These are phyloP conservation scores for Hymenoscyphus salicellus DNA, from an alignment of 2,329 filamentous ascomycete genomes.

Conservation along the genomic window DNA sequence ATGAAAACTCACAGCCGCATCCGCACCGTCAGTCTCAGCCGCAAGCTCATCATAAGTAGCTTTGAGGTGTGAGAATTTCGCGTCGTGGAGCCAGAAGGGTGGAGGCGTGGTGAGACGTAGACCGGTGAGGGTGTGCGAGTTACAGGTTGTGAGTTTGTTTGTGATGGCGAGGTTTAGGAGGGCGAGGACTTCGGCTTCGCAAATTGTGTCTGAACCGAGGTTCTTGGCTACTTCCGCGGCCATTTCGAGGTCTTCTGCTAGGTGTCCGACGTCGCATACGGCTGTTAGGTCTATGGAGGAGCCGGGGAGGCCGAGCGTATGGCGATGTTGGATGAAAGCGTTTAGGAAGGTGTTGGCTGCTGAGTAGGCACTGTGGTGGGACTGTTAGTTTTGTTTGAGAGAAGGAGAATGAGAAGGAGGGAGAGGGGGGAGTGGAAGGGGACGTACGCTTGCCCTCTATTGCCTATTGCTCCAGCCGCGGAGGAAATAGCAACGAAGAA, in stretches of 20 bases:
- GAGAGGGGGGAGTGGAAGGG: not conserved
- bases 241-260: constrained; percentile 28
- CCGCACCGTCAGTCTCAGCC: constrained; percentile 27
- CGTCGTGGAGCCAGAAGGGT: constrained; percentile 54
- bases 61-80: constrained; percentile 50
- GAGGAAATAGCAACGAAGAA: constrained; percentile 46
- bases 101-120: constrained; percentile 47
- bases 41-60: constrained; percentile 38
- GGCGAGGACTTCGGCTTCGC: constrained; percentile 53
- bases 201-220: constrained; percentile 43
- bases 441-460: constrained; percentile 35
- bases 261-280: constrained; percentile 30
- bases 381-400: constrained; percentile 29
- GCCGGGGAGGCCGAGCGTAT: constrained; percentile 28
- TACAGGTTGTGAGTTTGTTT: constrained; percentile 45
- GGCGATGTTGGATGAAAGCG: constrained; percentile 35
- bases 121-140: constrained; percentile 53
- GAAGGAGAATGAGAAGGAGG: not conserved
- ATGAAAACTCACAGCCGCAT: constrained; percentile 43
- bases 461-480: constrained; percentile 38
- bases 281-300: constrained; percentile 36
- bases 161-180: constrained; percentile 51
- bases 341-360: constrained; percentile 42
- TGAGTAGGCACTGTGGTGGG: constrained; percentile 35
- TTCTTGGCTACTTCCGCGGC: constrained; percentile 31